Conservation (phyloP, 73 alveolate genomes). For the Stentor coeruleus region DNA sequence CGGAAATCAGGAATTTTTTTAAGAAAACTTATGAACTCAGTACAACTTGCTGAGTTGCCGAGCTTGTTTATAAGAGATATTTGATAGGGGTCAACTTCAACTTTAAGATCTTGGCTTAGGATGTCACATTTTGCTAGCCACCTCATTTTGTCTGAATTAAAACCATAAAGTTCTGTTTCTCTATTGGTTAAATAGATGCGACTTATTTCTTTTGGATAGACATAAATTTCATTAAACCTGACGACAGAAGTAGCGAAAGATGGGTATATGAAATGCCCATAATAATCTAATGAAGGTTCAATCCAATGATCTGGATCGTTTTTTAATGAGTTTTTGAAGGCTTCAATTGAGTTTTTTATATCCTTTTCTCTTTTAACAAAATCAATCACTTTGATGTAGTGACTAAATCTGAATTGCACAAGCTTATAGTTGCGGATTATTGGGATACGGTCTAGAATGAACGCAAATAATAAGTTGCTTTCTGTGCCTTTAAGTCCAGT, state of each 20-base stretch:
- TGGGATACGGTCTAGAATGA: neutral
- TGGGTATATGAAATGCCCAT: neutral
- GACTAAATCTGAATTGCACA: neutral
- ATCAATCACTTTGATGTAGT: constrained; percentile 23
- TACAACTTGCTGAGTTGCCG: neutral
- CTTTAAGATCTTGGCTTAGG: neutral
- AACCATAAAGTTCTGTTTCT: neutral
- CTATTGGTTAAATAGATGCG: neutral
- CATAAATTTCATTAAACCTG: neutral
- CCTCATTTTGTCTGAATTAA: neutral
- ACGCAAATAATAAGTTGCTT: neutral
- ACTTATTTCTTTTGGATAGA: neutral
- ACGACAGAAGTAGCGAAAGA: neutral
- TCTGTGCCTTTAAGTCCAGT: neutral
- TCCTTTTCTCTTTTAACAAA: neutral
- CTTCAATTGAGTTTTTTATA: neutral
- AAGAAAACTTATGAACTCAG: constrained; percentile 1
- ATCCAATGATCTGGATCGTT: constrained; percentile 10
- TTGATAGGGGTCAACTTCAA: neutral
- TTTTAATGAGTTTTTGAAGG: neutral
- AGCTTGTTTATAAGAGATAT: neutral
- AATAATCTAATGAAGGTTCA: neutral
- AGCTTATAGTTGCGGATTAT: neutral
- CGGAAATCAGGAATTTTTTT: constrained; percentile 16
- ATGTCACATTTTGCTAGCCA: neutral